Evolutionary conservation across 108 stramenopile genomes (phyloP), one percentile per base, ranked within the genome.

Genomic region (Nitzschia palea): DNA sequence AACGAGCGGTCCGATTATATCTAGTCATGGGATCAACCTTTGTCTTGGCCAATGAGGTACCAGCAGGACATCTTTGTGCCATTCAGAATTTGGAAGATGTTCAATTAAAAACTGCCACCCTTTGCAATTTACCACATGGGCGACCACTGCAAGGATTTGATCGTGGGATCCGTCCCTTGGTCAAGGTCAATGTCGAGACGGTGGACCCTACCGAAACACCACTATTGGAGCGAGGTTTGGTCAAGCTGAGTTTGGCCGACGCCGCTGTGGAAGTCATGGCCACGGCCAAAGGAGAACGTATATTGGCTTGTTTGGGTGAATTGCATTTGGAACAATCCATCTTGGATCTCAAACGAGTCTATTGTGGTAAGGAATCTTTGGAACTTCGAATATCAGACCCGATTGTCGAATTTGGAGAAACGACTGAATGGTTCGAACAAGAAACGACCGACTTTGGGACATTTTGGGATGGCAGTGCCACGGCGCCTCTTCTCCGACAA

Each of bases 61-160:
- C 93, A 1, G 93, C 93, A 2, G 93, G 93, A 26, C 89, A 94
- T 76, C 74, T 94, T 28, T 94, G 93, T 68, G 93, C 90, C n/a
- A 73, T 94, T 40, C 81, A 85, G 34, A 86, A 86, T 69, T 70
- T 91, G 69, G 93, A 94, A 73, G 83, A 82, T 44, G 58, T 88
- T 14, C 88, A 91, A 42, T 72, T 91, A 43, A 94, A 94, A 68
- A 89, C 86, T 23, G 80, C 88, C 6, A 91, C 90, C 31, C 51
- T 94, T 17, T 86, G 86, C 51, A 78, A 87, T 62, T 55, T 31
- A 42, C 66, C 57, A 36, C 42, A 81, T 37, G 87, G 84, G 15
- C 89, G 88, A 85, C 93, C 93, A 0, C 63, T 94, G 50, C 69
- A 70, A 30, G 86, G 85, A 5, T 88, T 94, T 51, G 84, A 89